A percentile compares a stretch with the other conserved stretches of the same genome.
phyloP scores from a whole-genome alignment of 2,329 filamentous ascomycete species.

The Thielaviopsis musarum region DNA sequence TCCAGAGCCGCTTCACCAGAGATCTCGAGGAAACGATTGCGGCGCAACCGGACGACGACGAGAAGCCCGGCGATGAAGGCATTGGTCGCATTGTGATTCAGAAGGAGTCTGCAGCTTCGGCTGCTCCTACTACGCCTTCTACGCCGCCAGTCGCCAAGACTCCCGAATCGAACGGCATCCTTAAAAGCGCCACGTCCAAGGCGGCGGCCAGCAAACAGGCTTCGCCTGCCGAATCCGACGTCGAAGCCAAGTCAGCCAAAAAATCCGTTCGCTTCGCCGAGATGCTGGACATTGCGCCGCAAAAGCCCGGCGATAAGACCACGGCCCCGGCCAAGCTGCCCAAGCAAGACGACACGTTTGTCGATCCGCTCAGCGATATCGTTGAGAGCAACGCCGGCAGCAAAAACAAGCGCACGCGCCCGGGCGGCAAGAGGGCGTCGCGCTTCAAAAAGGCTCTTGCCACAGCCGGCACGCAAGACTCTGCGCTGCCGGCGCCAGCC shows the following conservation, averaged over 20 bases:
- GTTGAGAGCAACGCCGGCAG: conserved; percentile 27
- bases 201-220: conserved; percentile 13
- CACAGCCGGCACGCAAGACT: not conserved
- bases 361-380: conserved; percentile 36
- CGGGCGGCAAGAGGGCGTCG: conserved; percentile 23
- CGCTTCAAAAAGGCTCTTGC: conserved; percentile 32
- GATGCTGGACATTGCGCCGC: conserved; percentile 50
- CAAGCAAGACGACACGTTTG: conserved; percentile 17
- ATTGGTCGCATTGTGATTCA: conserved; percentile 41
- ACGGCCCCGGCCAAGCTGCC: conserved; percentile 9
- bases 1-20: conserved; percentile 30
- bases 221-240: not conserved
- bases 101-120: conserved; percentile 8
- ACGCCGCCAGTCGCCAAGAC: not conserved
- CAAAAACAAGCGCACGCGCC: conserved; percentile 13
- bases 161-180: conserved; percentile 12
- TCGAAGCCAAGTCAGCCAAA: conserved; percentile 20
- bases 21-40: conserved; percentile 35
- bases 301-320: conserved; percentile 13
- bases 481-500: not conserved
- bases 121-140: conserved; percentile 14
- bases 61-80: conserved; percentile 29
- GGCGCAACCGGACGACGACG: conserved; percentile 20
- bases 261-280: conserved; percentile 75
- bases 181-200: conserved; percentile 18